A percentile compares a stretch with the other conserved stretches of the same genome.
phyloP scores from a whole-genome alignment of 2,329 filamentous ascomycete genomes.

The Talaromyces sp. region DNA sequence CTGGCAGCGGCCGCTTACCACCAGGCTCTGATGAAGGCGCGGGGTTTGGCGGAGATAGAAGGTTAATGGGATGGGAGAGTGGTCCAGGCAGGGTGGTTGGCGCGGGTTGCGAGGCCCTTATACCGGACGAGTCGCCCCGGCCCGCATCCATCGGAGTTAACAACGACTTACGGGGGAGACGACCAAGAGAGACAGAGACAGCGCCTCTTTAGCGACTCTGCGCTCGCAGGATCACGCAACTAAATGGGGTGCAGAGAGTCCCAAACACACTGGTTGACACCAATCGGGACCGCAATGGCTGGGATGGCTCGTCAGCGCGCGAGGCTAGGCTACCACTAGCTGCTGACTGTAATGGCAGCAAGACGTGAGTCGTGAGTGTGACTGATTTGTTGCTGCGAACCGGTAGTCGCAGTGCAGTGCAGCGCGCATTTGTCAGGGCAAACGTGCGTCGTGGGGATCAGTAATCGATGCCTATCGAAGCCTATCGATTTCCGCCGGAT shows the following conservation, averaged over 20 bases:
- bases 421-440: not conserved
- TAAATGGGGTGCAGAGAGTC: not conserved
- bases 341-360: not conserved
- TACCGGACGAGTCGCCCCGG: slow-evolving; percentile 7
- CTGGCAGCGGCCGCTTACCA: not conserved
- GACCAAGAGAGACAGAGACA: not conserved
- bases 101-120: slow-evolving; percentile 1
- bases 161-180: not conserved
- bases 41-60: slow-evolving; percentile 9
- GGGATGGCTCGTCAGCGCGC: not conserved
- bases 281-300: not conserved
- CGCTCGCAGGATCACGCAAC: not conserved
- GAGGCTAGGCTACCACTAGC: not conserved
- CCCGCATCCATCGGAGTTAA: not conserved
- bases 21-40: slow-evolving; percentile 4
- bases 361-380: not conserved
- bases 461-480: not conserved
- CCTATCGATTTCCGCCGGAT: not conserved
- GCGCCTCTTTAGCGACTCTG: not conserved
- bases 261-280: not conserved
- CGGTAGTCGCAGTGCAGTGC: not conserved
- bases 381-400: not conserved
- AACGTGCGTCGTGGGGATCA: not conserved
- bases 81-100: slow-evolving; percentile 4
- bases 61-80: slow-evolving; percentile 7